Base-by-base conservation (phyloP, 352 stramenopile species). In the Saprolegnia parasitica region DNA sequence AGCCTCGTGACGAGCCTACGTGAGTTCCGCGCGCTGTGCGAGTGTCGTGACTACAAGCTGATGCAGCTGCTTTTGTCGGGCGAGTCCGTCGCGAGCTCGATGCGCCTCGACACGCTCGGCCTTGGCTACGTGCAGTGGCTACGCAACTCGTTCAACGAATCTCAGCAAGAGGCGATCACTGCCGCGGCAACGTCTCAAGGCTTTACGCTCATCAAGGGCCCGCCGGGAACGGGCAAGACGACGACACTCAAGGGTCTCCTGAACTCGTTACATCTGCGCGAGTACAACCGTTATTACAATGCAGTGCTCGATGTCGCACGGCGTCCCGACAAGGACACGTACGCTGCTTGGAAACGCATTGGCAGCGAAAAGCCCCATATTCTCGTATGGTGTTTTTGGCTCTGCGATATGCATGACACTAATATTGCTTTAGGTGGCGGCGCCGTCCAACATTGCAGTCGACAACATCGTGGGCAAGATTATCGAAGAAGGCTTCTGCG, bases 401-500 rank as follows among this genome's bases (percentile, higher is more conserved):
- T 26, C 4, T 71, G 71, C 26, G 15, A n/a, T 18, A 39, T 20
- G 62, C 20, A 20, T 20, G 18, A 21, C 29, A 35, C 1, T 71
- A 6, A 29, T 72, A 24, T 11, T 61, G 45, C 21, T 20, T 16
- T 57, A 89, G 82, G 82, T 98, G 26, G 91, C 87, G 13, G 94
- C 96, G 13, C 96, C 95, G 13, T 98, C 91, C 26, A 99, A 99
- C 80, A 93, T 91, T 67, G 96, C 95, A 21, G 91, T 98, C 0
- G 96, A 99, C 71, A 98, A 98, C 72, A 94, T 99, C 39, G 93
- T 98, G 46, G 78, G 88, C n/a, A 98, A 98, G 73, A 95, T 99
- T 40, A 98, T 98, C 67, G 84, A 95, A 72, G 88, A 97, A 75
- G 93, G 94, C 42, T 98, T 98, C 60, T 91, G 95, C 45, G 96